Evolutionary conservation across 1,284 basidiomycete species (phyloP).

Genomic region (Amylostereum areolatum): DNA sequence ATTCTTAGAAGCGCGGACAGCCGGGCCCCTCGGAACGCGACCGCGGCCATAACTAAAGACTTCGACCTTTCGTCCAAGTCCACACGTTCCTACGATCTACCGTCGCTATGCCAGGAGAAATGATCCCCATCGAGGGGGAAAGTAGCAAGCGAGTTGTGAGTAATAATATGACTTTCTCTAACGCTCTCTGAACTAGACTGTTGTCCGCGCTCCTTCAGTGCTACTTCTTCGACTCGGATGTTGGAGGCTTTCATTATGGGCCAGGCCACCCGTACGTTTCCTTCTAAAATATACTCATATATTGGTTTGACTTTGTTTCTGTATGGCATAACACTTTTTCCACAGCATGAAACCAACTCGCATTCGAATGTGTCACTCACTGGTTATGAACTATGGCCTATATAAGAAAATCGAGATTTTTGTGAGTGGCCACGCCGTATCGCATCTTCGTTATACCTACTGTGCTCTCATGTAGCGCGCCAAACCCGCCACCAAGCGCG

Average conservation of each 20-base stretch:
- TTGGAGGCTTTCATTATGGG: constrained; percentile 98
- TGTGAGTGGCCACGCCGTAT: constrained; percentile 46
- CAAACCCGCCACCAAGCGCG: constrained; percentile 97
- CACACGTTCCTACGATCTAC: background rate
- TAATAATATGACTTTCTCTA: constrained; percentile 16
- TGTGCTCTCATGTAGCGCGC: constrained; percentile 60
- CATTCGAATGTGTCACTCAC: constrained; percentile 98
- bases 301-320: constrained; percentile 5
- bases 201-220: constrained; percentile 45
- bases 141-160: constrained; percentile 79
- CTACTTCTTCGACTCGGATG: constrained; percentile 98
- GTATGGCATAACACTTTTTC: constrained; percentile 4
- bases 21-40: constrained; percentile 4
- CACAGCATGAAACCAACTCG: constrained; percentile 91
- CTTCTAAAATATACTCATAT: background rate
- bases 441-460: constrained; percentile 1
- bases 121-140: constrained; percentile 72
- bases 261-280: constrained; percentile 77
- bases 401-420: constrained; percentile 99
- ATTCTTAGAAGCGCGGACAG: no score
- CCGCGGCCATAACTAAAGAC: constrained; percentile 5
- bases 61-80: background rate
- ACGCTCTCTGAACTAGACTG: background rate
- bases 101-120: constrained; percentile 38
- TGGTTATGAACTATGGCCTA: constrained; percentile 99